These are phyloP conservation scores for Spinacia oleracea DNA, from an alignment of 179 eudicot species.

Conservation along the genomic window DNA sequence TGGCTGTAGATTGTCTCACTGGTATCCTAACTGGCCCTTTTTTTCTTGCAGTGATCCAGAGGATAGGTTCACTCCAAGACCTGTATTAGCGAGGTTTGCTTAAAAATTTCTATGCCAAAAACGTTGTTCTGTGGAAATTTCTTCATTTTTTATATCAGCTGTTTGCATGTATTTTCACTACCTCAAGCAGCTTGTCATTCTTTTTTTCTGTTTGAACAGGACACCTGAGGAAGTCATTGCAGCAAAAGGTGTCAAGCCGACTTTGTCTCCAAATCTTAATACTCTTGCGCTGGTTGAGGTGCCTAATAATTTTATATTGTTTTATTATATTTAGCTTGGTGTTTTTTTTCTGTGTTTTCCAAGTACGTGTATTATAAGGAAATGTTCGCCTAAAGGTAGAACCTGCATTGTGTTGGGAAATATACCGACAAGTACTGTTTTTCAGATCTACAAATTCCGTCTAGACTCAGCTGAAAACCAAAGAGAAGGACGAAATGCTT, in stretches of 20 bases:
- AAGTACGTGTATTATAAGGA: not conserved
- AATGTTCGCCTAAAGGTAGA: constrained; percentile 3
- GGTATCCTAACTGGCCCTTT: constrained; percentile 15
- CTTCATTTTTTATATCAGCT: not conserved
- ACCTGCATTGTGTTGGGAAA: not conserved
- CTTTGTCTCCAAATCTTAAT: constrained; percentile 90
- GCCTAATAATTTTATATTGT: not conserved
- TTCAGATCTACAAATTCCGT: constrained; percentile 3
- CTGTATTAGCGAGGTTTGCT: constrained; percentile 88
- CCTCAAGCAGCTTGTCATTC: constrained; percentile 10
- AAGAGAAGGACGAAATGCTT: not conserved
- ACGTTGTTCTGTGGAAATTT: not conserved
- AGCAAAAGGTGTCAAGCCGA: constrained; percentile 98
- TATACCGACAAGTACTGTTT: not conserved
- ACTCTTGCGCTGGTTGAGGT: constrained; percentile 98
- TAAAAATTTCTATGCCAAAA: not conserved
- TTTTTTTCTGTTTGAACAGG: constrained; percentile 40
- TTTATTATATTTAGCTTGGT: constrained; percentile 10
- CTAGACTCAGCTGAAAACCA: not conserved
- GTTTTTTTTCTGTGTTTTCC: not conserved
- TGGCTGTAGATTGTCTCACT: constrained; percentile 1
- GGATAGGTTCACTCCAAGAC: constrained; percentile 78
- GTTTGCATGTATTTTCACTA: not conserved
- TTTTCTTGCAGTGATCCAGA: constrained; percentile 75
- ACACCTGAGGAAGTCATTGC: constrained; percentile 96